These are phyloP conservation scores for Gynostemma pentaphyllum DNA, from an alignment of 306 rosid species.

Conservation along the genomic window DNA sequence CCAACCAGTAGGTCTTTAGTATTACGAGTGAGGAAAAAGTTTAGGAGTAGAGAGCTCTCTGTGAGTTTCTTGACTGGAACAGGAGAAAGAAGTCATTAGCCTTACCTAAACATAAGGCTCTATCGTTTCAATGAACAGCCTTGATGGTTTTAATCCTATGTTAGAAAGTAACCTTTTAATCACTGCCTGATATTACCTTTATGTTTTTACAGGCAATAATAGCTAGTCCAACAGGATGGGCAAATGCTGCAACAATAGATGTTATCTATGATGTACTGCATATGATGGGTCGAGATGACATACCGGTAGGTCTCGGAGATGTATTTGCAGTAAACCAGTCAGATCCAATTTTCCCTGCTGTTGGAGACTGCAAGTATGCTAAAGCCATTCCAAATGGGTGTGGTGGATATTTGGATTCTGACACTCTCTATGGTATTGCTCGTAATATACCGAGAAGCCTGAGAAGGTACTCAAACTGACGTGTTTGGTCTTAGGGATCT, in stretches of 20 bases:
- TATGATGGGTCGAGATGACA: constrained; percentile 97
- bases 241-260: constrained; percentile 84
- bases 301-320: constrained; percentile 72
- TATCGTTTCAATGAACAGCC: neutral
- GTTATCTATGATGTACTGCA: constrained; percentile 66
- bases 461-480: constrained; percentile 41
- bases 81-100: neutral
- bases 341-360: constrained; percentile 29
- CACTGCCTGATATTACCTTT: neutral
- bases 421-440: constrained; percentile 84
- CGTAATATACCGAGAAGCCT: constrained; percentile 72
- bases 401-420: constrained; percentile 82
- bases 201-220: constrained; percentile 50
- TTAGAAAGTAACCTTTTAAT: neutral
- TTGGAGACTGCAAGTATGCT: constrained; percentile 56
- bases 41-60: neutral
- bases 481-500: neutral
- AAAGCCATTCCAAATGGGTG: constrained; percentile 76
- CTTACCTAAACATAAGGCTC: neutral
- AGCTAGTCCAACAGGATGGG: constrained; percentile 92
- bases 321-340: constrained; percentile 55
- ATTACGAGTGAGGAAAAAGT: neutral
- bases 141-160: neutral
- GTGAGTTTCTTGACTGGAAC: neutral
- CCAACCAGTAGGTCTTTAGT: neutral